Conservation (phyloP, 2,329 filamentous ascomycete species). For the Fusarium falciforme region DNA sequence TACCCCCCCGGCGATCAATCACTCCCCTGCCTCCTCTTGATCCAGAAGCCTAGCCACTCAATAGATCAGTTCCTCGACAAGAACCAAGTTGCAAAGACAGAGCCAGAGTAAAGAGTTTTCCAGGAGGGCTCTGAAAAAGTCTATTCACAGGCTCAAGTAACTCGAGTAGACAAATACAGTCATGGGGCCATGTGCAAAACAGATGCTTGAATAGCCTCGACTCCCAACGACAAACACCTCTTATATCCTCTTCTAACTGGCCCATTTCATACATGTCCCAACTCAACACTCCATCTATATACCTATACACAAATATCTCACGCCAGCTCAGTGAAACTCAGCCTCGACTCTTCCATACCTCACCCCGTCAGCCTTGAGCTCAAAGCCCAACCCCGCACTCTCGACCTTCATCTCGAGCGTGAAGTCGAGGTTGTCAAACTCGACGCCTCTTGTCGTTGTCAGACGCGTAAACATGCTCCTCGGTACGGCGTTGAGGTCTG, state of each 20-base stretch:
- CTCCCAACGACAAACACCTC: not conserved
- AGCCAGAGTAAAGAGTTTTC: not conserved
- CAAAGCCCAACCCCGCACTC: slow-evolving; percentile 80
- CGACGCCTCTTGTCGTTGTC: slow-evolving; percentile 81
- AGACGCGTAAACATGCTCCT: slow-evolving; percentile 78
- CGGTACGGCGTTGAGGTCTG: slow-evolving; percentile 80
- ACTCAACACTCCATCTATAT: not conserved
- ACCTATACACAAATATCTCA: not conserved
- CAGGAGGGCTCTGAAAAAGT: not conserved
- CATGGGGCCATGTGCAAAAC: not conserved
- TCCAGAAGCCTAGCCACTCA: not conserved
- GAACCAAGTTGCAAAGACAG: not conserved
- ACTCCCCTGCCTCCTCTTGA: not conserved
- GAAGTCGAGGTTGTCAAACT: slow-evolving; percentile 86
- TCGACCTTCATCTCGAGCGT: slow-evolving; percentile 87
- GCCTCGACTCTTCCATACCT: slow-evolving; percentile 82
- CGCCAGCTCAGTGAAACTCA: slow-evolving; percentile 70
- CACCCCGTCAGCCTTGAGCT: slow-evolving; percentile 82
- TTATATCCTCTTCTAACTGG: not conserved
- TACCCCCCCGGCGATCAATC: no score
- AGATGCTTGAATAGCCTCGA: not conserved
- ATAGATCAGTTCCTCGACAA: not conserved
- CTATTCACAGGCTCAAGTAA: not conserved
- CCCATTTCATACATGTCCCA: not conserved
- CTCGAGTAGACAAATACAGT: not conserved